These are phyloP conservation scores for Cucurbita argyrosperma DNA, from an alignment of 306 rosid species.

Conservation along the genomic window DNA sequence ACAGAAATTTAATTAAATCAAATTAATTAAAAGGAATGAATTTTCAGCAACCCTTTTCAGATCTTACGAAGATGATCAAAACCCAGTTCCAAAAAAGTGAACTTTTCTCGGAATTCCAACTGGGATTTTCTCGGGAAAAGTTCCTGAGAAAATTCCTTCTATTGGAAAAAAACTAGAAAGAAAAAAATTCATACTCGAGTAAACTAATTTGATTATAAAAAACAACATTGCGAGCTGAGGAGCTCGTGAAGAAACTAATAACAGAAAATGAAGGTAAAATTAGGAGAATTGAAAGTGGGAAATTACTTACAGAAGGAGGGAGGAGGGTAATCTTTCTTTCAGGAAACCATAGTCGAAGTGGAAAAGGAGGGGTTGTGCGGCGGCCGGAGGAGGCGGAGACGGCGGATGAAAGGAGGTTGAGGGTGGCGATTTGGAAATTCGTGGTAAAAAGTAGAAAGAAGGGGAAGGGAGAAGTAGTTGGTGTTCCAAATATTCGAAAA, in stretches of 20 bases:
- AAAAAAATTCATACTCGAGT: too few species aligned
- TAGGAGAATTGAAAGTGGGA: background rate
- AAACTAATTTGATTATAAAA: too few species aligned
- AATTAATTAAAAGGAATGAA: too few species aligned
- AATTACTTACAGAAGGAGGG: background rate
- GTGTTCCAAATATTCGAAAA: background rate
- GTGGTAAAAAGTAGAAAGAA: background rate
- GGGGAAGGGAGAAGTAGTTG: background rate
- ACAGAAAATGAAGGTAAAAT: background rate
- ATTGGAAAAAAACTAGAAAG: background rate
- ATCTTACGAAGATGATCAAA: background rate
- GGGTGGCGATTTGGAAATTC: background rate
- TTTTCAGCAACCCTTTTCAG: background rate
- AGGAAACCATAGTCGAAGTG: background rate
- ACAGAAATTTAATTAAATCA: background rate
- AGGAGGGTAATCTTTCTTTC: background rate
- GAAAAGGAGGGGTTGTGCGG: background rate
- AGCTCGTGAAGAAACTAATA: background rate
- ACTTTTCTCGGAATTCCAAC: background rate
- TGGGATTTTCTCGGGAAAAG: background rate
- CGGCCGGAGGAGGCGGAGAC: background rate
- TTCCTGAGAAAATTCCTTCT: background rate
- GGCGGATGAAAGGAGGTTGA: background rate
- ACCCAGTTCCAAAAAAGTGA: background rate
- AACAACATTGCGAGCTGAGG: background rate